These are phyloP conservation scores for Aspergillus sp. DNA, from an alignment of 2,329 filamentous ascomycete species.

Conservation along the genomic window DNA sequence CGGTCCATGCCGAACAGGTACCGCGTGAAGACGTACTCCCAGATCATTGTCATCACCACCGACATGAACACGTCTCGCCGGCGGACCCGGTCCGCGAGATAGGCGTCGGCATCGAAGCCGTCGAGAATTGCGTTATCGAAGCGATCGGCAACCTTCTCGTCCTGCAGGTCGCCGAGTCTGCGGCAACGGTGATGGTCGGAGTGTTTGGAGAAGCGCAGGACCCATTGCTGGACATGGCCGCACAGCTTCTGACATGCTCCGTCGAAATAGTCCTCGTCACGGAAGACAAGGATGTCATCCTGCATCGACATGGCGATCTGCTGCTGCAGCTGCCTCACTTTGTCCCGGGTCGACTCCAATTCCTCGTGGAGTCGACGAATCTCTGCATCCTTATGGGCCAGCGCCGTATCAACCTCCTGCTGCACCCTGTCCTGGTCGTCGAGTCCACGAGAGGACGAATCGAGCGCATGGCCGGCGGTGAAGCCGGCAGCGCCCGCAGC, in stretches of 20 bases:
- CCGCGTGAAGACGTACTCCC: conserved; percentile 96
- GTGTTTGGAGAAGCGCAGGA: conserved; percentile 94
- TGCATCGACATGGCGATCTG: conserved; percentile 50
- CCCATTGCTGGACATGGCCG: conserved; percentile 95
- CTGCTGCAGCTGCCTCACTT: conserved; percentile 51
- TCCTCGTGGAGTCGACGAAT: conserved; percentile 69
- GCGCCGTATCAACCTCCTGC: conserved; percentile 51
- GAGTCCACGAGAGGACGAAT: conserved; percentile 58
- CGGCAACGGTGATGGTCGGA: conserved; percentile 86
- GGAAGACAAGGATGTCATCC: conserved; percentile 68
- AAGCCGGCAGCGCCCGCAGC: conserved; percentile 68
- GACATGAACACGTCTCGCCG: conserved; percentile 96
- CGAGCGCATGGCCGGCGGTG: conserved; percentile 60
- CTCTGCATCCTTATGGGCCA: conserved; percentile 77
- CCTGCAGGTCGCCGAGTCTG: conserved; percentile 70
- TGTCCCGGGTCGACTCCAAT: conserved; percentile 59
- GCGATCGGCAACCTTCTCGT: conserved; percentile 87
- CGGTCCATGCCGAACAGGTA: conserved; percentile 98
- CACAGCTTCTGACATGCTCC: conserved; percentile 88
- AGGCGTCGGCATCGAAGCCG: conserved; percentile 81
- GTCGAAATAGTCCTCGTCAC: conserved; percentile 93
- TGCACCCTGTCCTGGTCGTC: conserved; percentile 54
- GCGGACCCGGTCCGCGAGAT: conserved; percentile 76
- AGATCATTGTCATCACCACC: conserved; percentile 97
- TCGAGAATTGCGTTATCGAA: conserved; percentile 92